phyloP scores from a whole-genome alignment of 2,329 filamentous ascomycete genomes.

The Ceratocystis ficicola region DNA sequence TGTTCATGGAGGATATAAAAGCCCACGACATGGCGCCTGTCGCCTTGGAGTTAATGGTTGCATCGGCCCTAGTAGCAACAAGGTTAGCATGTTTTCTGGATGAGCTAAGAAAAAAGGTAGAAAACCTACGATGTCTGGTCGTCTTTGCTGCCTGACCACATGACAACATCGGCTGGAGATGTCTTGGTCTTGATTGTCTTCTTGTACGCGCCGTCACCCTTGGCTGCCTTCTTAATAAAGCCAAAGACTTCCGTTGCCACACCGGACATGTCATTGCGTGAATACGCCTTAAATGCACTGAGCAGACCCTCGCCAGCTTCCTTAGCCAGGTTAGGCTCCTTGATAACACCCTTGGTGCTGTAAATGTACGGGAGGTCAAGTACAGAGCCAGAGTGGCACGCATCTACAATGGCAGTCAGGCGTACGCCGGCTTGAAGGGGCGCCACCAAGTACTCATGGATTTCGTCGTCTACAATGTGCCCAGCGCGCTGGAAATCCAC shows the following conservation, averaged over 20 bases:
- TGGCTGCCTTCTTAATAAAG: conserved; percentile 55
- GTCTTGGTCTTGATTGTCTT: conserved; percentile 80
- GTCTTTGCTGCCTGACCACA: conserved; percentile 97
- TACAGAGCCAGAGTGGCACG: conserved; percentile 66
- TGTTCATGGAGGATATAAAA: conserved; percentile 81
- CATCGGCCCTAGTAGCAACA: conserved; percentile 56
- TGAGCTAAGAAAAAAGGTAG: not conserved
- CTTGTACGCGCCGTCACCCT: conserved; percentile 66
- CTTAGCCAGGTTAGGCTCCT: conserved; percentile 70
- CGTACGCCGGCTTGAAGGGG: conserved; percentile 72
- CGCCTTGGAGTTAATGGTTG: conserved; percentile 73
- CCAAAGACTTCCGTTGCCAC: conserved; percentile 71
- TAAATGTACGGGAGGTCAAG: conserved; percentile 70
- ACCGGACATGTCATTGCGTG: conserved; percentile 68
- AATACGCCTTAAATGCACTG: conserved; percentile 63
- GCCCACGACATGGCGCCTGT: conserved; percentile 98
- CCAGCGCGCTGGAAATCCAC: conserved; percentile 59
- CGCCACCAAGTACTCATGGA: conserved; percentile 64
- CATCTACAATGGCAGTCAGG: conserved; percentile 70
- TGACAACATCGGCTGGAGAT: conserved; percentile 86
- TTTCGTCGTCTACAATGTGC: conserved; percentile 67
- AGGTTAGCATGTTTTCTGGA: not conserved
- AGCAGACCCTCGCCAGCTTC: conserved; percentile 63
- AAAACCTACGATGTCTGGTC: conserved; percentile 63
- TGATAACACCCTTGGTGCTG: conserved; percentile 66